These are phyloP conservation scores for Marasmius oreades DNA, from an alignment of 1,284 basidiomycete species.

Conservation along the genomic window DNA sequence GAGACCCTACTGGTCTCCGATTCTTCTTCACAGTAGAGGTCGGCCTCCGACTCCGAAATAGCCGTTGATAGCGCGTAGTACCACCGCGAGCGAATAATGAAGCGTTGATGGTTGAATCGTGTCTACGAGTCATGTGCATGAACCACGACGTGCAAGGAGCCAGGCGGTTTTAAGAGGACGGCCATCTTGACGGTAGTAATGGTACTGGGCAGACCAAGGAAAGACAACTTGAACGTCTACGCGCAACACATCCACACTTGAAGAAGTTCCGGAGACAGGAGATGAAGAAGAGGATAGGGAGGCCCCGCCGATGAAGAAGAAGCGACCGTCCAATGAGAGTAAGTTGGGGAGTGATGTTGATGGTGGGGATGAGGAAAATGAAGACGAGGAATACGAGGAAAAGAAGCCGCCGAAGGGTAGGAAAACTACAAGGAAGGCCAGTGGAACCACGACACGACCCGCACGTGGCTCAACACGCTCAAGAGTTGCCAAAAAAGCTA, in stretches of 20 bases:
- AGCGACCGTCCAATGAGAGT: slow-evolving; percentile 45
- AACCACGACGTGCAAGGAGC: too few relatives aligned
- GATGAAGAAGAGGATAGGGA: slow-evolving; percentile 39
- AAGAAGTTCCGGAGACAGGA: slow-evolving; percentile 47
- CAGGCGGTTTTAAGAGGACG: too few relatives aligned
- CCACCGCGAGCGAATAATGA: too few relatives aligned
- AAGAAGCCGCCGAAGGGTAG: slow-evolving; percentile 18
- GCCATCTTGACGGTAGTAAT: too few relatives aligned
- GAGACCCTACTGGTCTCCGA: too few relatives aligned
- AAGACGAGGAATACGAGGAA: slow-evolving; percentile 28
- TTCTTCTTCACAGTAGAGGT: too few relatives aligned
- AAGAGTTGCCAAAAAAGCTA: slow-evolving; percentile 2
- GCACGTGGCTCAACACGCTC: background rate
- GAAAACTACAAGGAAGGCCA: slow-evolving; percentile 6
- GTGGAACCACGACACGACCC: slow-evolving; percentile 4
- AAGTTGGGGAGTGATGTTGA: background rate
- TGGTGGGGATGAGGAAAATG: slow-evolving; percentile 19
- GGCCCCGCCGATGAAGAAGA: slow-evolving; percentile 49
- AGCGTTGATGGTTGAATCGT: too few relatives aligned
- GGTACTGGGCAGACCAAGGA: too few relatives aligned
- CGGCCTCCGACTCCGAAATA: too few relatives aligned
- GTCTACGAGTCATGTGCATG: too few relatives aligned
- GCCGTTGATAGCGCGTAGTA: too few relatives aligned
- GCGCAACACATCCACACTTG: slow-evolving; percentile 18
- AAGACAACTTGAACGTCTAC: slow-evolving; percentile 39